Evolutionary conservation across 495 filamentous ascomycete species (phyloP).

Genomic region (Hypoxylon trugodes): DNA sequence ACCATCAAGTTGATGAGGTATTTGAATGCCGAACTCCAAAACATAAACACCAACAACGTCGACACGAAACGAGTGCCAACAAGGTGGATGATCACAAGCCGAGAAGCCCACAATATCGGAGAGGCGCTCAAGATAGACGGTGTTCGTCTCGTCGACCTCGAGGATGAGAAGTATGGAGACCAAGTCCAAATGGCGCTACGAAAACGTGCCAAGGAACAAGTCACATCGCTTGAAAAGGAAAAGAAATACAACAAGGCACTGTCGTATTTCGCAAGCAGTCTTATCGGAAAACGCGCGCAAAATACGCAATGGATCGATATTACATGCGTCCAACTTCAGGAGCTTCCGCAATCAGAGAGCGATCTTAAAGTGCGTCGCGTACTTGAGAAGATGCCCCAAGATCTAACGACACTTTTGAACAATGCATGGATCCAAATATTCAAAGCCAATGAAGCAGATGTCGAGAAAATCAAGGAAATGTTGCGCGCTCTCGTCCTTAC

Average conservation of each 20-base stretch:
- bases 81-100: conserved; percentile 48
- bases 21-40: conserved; percentile 36
- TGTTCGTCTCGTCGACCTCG: conserved; percentile 40
- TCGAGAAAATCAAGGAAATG: conserved; percentile 48
- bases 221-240: conserved; percentile 37
- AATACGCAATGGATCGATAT: conserved; percentile 52
- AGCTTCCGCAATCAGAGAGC: conserved; percentile 38
- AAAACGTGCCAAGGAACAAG: conserved; percentile 40
- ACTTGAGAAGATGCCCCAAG: conserved; percentile 46
- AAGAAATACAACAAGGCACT: conserved; percentile 49
- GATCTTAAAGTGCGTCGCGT: conserved; percentile 44
- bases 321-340: conserved; percentile 44
- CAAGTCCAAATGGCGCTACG: conserved; percentile 42
- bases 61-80: conserved; percentile 33
- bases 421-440: conserved; percentile 48
- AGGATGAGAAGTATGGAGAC: conserved; percentile 44
- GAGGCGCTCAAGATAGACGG: conserved; percentile 34
- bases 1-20: conserved; percentile 48
- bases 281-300: conserved; percentile 45
- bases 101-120: conserved; percentile 41
- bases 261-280: conserved; percentile 47
- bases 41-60: conserved; percentile 4
- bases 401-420: conserved; percentile 45
- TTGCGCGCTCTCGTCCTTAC: conserved; percentile 47
- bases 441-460: conserved; percentile 47